Percentiles rank a stretch among this genome's conserved stretches.
Conservation (phyloP, 768 basidiomycete species). For the Pisolithus orientalis region DNA sequence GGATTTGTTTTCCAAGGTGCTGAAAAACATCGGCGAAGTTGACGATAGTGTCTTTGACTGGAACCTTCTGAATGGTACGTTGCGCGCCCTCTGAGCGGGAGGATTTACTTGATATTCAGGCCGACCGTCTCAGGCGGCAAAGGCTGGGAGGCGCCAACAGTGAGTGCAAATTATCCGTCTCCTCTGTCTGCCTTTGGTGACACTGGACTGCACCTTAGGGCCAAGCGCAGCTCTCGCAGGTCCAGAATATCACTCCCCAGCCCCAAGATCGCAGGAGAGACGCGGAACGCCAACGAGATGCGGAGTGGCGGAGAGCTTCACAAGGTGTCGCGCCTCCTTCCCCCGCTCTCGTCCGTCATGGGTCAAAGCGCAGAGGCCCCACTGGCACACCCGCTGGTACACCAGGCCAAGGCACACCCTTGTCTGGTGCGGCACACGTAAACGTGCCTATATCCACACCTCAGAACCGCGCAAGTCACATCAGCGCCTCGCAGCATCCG, state of each 20-base stretch:
- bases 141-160: constrained; percentile 87
- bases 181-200: constrained; percentile 5
- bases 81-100: not conserved
- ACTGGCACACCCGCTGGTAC: constrained; percentile 50
- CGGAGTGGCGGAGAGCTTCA: constrained; percentile 59
- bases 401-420: constrained; percentile 59
- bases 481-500: constrained; percentile 49
- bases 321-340: constrained; percentile 62
- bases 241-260: constrained; percentile 49
- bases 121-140: constrained; percentile 55
- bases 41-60: constrained; percentile 97
- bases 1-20: constrained; percentile 88
- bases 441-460: constrained; percentile 60
- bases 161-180: constrained; percentile 30
- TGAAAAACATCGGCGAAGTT: constrained; percentile 84
- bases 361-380: constrained; percentile 65
- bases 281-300: constrained; percentile 41
- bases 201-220: constrained; percentile 31
- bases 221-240: constrained; percentile 59
- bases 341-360: constrained; percentile 71
- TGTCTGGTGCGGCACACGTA: constrained; percentile 69
- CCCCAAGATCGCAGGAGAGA: constrained; percentile 58
- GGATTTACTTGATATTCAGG: not conserved
- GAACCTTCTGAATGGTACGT: constrained; percentile 81
- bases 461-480: constrained; percentile 41